Evolutionary conservation across 192 early-diverging fungal genomes (phyloP).

Genomic region (Podila verticillata): DNA sequence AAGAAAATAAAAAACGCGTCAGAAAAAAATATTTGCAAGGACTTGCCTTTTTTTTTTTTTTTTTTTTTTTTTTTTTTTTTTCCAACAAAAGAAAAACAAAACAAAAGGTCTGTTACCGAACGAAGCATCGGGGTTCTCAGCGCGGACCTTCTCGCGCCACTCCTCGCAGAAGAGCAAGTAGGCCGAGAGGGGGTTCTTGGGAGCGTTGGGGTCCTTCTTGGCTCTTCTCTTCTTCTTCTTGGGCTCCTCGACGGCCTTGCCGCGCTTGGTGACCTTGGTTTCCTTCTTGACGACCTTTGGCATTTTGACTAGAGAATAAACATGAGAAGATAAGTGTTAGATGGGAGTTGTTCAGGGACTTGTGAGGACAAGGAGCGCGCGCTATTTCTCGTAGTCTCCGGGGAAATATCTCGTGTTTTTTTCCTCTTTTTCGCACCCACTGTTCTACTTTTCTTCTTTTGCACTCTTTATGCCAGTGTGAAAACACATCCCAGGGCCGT

Average conservation of each 20-base stretch:
- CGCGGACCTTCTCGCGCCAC: constrained; percentile 79
- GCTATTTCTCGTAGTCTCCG: too few species aligned
- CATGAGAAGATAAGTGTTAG: too few species aligned
- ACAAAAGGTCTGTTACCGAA: constrained; percentile 60
- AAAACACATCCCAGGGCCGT: too few species aligned
- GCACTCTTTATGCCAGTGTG: too few species aligned
- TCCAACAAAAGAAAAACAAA: neutral
- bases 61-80: neutral
- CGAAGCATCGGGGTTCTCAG: constrained; percentile 78
- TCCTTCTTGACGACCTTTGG: constrained; percentile 53
- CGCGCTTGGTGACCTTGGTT: constrained; percentile 27
- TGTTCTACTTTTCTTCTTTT: too few species aligned
- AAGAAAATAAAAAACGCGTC: neutral
- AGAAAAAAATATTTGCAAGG: neutral
- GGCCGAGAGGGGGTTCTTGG: constrained; percentile 92
- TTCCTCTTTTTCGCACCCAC: too few species aligned
- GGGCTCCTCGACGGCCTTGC: constrained; percentile 54
- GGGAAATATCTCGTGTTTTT: too few species aligned
- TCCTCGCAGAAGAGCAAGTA: constrained; percentile 94
- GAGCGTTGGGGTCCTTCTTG: constrained; percentile 91
- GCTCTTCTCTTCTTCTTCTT: constrained; percentile 61
- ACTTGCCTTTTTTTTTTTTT: neutral
- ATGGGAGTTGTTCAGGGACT: too few species aligned
- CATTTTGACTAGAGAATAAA: constrained; percentile 24
- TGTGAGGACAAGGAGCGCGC: too few species aligned